A percentile compares a stretch with the other conserved stretches of the same genome.
Evolutionary conservation across 2,329 filamentous ascomycete species (phyloP).

Genomic region (Fusarium sp.): DNA sequence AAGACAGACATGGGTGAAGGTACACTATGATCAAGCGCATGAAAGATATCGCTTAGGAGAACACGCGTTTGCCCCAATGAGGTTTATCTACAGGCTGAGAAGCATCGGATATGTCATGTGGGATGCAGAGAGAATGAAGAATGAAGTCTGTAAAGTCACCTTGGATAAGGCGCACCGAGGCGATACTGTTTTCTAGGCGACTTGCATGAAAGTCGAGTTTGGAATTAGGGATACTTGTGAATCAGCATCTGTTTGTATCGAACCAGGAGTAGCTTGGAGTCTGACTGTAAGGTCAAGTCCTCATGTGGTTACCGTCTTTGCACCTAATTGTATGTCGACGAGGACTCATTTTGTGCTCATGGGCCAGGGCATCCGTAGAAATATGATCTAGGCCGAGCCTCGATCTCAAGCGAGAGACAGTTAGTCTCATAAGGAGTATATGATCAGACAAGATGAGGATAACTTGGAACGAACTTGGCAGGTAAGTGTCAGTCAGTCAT

Average conservation of each 20-base stretch:
- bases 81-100: slow-evolving; percentile 32
- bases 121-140: slow-evolving; percentile 34
- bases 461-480: not conserved
- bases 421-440: not conserved
- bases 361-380: not conserved
- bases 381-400: not conserved
- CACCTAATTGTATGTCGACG: not conserved
- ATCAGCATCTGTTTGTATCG: not conserved
- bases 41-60: slow-evolving; percentile 30
- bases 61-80: slow-evolving; percentile 29
- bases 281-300: not conserved
- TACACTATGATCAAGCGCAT: slow-evolving; percentile 28
- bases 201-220: too few relatives aligned
- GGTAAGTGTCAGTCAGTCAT: too few relatives aligned
- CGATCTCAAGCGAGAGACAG: not conserved
- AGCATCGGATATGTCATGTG: slow-evolving; percentile 38
- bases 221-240: not conserved
- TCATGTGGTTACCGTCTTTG: not conserved
- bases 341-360: not conserved
- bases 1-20: slow-evolving; percentile 30
- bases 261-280: not conserved
- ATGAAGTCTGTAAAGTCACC: slow-evolving; percentile 22
- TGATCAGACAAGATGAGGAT: not conserved
- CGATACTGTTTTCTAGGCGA: slow-evolving; percentile 25
- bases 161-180: slow-evolving; percentile 34